Base-by-base conservation (phyloP, 139 green algal species). In the Chlamydomonas sp. region DNA sequence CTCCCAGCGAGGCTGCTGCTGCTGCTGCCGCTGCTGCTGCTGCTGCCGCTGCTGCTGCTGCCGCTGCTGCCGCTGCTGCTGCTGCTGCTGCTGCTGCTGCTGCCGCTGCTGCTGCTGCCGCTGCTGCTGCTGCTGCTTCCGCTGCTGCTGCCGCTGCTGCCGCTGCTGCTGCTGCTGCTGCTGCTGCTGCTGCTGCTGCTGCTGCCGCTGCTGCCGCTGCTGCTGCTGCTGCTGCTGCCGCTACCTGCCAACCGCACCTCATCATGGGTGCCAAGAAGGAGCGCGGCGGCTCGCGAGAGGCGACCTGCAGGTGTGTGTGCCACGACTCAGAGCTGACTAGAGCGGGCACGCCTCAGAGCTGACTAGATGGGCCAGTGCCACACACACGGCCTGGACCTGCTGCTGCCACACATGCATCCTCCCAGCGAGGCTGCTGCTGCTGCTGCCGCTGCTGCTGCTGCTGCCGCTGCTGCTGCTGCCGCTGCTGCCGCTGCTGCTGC, bases 151-250 rank as follows among this genome's bases (percentile, higher is more conserved):
- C 24, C 30, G 6, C 48, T 59, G 48, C 48, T 59, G 5, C 28
- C 48, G 3, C 48, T 24, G 48, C 48, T 13, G 24, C 28, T 59
- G 48, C 30, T 24, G 5, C 24, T 59, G 48, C 5, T 59, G 5
- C 3, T 5, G 6, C 48, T 13, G 48, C 48, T 59, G 30, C 48
- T 59, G 48, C 48, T n/a, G 3, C 6, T 59, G 6, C 48, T 59
- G 48, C 48, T 59, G n/a, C n/a, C n/a, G n/a, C n/a, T n/a, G n/a
- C n/a, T n/a, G n/a, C n/a, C n/a, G 48, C 6, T 10, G 6, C 24
- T 59, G 48, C 48, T 59, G 48, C 5, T 10, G 48, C 48, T 59
- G 48, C 48, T 59, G 48, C 48, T 59, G 48, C 48, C 30, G 48
- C 48, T 13, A 4, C 5, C 48, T 59, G 48, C 48, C 6, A n/a